phyloP scores from a whole-genome alignment of 2,329 filamentous ascomycete genomes.

The Xylaria sp. region DNA sequence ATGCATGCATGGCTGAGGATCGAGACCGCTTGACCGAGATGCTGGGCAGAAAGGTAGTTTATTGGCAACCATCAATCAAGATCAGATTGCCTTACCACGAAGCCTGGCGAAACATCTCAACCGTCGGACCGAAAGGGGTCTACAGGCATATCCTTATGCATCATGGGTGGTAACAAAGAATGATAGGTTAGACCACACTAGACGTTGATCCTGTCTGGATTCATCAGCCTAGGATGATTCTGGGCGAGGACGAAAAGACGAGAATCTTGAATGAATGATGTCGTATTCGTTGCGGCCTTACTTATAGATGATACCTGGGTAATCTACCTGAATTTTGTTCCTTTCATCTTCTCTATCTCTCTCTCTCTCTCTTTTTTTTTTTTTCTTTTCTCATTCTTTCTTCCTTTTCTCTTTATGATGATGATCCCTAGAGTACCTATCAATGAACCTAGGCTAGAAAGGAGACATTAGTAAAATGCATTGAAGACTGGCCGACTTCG shows the following conservation, averaged over 20 bases:
- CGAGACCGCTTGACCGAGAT: constrained; percentile 34
- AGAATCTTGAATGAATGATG: constrained; percentile 16
- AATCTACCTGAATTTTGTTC: too few relatives aligned
- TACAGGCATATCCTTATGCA: constrained; percentile 7
- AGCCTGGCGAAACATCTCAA: constrained; percentile 17
- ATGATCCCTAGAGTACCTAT: not conserved
- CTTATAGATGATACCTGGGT: not conserved
- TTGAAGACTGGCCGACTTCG: not conserved
- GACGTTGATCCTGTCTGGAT: constrained; percentile 23
- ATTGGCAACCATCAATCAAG: constrained; percentile 14
- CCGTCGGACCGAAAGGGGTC: constrained; percentile 18
- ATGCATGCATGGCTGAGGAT: constrained; percentile 37
- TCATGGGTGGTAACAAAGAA: not conserved
- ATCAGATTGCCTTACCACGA: constrained; percentile 18
- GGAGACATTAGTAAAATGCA: not conserved
- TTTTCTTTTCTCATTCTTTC: not conserved
- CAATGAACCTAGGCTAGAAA: not conserved
- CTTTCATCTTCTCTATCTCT: not conserved
- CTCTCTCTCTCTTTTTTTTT: too few relatives aligned
- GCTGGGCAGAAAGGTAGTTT: constrained; percentile 16
- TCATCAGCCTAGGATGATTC: constrained; percentile 5
- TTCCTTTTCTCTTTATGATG: not conserved
- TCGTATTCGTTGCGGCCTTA: not conserved
- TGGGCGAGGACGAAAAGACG: constrained; percentile 15
- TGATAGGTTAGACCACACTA: constrained; percentile 7